Evolutionary conservation across 208 protist genomes (phyloP).

Genomic region (Crithidia acanthocephali): DNA sequence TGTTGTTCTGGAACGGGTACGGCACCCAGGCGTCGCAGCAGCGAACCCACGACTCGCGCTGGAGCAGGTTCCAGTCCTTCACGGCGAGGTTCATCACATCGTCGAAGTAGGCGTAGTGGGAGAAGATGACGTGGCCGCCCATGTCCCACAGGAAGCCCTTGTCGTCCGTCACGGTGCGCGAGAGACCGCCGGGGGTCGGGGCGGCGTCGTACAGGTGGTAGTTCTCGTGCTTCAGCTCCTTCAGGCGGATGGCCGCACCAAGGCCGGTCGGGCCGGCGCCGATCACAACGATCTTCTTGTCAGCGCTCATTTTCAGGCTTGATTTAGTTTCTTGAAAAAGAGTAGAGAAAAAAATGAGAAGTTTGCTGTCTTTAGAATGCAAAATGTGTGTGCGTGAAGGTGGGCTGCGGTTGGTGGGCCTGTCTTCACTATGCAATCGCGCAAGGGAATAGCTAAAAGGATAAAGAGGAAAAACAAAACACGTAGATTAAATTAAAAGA

Average conservation of each 20-base stretch:
- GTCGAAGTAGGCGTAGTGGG: constrained; percentile 87
- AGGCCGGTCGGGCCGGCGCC: constrained; percentile 72
- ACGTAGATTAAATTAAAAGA: no score
- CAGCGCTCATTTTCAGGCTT: not conserved
- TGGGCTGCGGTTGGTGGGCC: no score
- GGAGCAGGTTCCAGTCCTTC: constrained; percentile 49
- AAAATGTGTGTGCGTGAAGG: no score
- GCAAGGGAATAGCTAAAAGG: no score
- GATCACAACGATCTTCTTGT: constrained; percentile 60
- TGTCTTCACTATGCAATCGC: no score
- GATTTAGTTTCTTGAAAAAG: not conserved
- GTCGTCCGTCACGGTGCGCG: constrained; percentile 50
- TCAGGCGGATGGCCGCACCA: constrained; percentile 65
- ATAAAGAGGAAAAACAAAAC: no score
- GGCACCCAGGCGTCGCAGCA: constrained; percentile 60
- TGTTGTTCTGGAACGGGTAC: constrained; percentile 85
- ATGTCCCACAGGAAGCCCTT: constrained; percentile 82
- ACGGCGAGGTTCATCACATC: constrained; percentile 68
- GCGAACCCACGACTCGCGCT: constrained; percentile 68
- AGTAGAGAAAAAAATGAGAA: constrained; percentile 4
- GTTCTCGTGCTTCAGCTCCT: constrained; percentile 49
- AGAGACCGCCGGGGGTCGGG: constrained; percentile 57
- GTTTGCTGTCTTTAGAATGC: no score
- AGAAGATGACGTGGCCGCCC: constrained; percentile 86
- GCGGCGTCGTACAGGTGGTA: constrained; percentile 64